Conservation (phyloP, 495 filamentous ascomycete genomes). For the Diplogelasinospora grovesii region DNA sequence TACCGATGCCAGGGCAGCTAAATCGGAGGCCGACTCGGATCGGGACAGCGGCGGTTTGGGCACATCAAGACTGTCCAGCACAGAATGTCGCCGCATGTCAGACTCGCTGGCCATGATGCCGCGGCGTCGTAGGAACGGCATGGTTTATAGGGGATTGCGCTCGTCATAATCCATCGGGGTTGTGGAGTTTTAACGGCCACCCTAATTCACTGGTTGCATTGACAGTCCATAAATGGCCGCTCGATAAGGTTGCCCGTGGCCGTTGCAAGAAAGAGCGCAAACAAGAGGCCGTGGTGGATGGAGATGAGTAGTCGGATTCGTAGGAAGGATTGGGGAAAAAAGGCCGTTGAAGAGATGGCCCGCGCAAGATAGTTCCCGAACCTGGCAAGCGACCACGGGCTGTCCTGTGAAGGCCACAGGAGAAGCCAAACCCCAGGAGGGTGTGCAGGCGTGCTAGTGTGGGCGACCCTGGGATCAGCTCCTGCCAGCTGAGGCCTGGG, state of each 20-base stretch:
- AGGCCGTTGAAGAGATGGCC: no score
- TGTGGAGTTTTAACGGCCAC: no score
- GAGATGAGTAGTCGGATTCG: neutral
- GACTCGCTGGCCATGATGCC: slow-evolving; percentile 44
- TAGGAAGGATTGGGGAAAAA: neutral
- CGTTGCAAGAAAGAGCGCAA: no score
- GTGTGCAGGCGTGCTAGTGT: no score
- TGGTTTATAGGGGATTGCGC: slow-evolving; percentile 27
- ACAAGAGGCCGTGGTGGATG: neutral
- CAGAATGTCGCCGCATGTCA: slow-evolving; percentile 41
- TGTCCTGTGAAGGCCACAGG: no score
- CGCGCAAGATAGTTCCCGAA: no score
- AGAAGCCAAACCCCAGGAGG: no score
- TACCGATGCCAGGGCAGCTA: slow-evolving; percentile 16
- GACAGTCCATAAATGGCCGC: slow-evolving; percentile 5
- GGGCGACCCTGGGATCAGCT: no score
- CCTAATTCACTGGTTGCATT: neutral
- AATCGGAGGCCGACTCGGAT: slow-evolving; percentile 16
- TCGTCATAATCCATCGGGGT: slow-evolving; percentile 37
- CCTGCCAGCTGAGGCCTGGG: no score
- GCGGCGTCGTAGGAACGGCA: slow-evolving; percentile 47
- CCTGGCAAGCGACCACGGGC: no score
- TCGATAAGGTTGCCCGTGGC: no score
- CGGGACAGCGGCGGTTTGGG: slow-evolving; percentile 19
- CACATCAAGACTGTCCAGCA: slow-evolving; percentile 26